Conservation (phyloP, 2,329 filamentous ascomycete genomes). For the Neonectria neomacrospora region DNA sequence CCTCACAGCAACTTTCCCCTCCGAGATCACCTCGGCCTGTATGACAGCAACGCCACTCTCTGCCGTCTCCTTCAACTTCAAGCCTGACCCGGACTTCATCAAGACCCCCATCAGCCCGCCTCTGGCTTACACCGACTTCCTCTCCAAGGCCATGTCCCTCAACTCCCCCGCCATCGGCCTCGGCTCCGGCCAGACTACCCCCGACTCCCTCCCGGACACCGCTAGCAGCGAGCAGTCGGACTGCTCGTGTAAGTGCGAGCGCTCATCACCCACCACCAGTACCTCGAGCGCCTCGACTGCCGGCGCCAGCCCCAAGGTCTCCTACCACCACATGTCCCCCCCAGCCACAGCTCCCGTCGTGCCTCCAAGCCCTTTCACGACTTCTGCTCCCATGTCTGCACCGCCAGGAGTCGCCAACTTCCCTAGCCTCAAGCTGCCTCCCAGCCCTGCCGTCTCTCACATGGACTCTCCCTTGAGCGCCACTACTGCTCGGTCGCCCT, state of each 20-base stretch:
- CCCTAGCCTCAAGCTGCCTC: slow-evolving; percentile 79
- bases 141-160: slow-evolving; percentile 80
- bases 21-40: slow-evolving; percentile 63
- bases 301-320: slow-evolving; percentile 46
- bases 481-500: slow-evolving; percentile 73
- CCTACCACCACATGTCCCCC: slow-evolving; percentile 38
- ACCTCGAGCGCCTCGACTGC: slow-evolving; percentile 51
- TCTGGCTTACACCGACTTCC: slow-evolving; percentile 89
- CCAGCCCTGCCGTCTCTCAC: slow-evolving; percentile 75
- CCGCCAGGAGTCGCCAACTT: slow-evolving; percentile 69
- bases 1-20: slow-evolving; percentile 71
- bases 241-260: slow-evolving; percentile 67
- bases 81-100: slow-evolving; percentile 65
- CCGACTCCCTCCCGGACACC: slow-evolving; percentile 64
- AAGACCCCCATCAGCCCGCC: slow-evolving; percentile 95
- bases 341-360: slow-evolving; percentile 53
- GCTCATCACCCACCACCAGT: slow-evolving; percentile 56
- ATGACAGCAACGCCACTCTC: slow-evolving; percentile 70
- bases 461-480: slow-evolving; percentile 76
- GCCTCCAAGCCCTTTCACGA: slow-evolving; percentile 64
- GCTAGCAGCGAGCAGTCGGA: slow-evolving; percentile 67
- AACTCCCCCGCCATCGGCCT: slow-evolving; percentile 73
- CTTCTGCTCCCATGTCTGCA: slow-evolving; percentile 66
- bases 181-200: slow-evolving; percentile 61
- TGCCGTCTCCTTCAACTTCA: slow-evolving; percentile 53